Conservation (phyloP, 495 filamentous ascomycete species). For the Penicillium paradoxum region DNA sequence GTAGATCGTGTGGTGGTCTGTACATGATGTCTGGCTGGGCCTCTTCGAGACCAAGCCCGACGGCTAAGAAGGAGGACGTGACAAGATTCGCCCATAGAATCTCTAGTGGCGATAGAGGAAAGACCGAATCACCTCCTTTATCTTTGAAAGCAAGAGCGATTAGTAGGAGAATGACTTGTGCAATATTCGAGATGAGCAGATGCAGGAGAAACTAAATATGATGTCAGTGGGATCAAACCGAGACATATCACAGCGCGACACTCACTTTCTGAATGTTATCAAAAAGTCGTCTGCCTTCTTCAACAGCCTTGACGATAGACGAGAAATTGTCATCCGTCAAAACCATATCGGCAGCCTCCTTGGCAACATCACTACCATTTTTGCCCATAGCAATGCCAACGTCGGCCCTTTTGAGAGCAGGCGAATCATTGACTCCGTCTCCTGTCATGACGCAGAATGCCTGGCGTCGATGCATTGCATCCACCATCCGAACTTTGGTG, state of each 20-base stretch:
- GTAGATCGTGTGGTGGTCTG: constrained; percentile 63
- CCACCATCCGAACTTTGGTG: constrained; percentile 69
- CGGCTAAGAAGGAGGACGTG: constrained; percentile 69
- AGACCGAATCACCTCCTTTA: constrained; percentile 56
- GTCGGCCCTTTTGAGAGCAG: constrained; percentile 70
- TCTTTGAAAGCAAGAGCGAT: constrained; percentile 72
- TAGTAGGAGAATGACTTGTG: constrained; percentile 66
- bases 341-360: constrained; percentile 81
- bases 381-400: constrained; percentile 85
- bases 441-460: constrained; percentile 70
- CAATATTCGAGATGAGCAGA: constrained; percentile 66
- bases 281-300: constrained; percentile 69
- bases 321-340: constrained; percentile 87
- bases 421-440: constrained; percentile 84
- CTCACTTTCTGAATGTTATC: constrained; percentile 71
- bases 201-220: constrained; percentile 60
- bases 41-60: constrained; percentile 68
- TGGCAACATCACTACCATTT: constrained; percentile 83
- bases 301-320: constrained; percentile 66
- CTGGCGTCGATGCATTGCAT: constrained; percentile 59
- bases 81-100: constrained; percentile 78
- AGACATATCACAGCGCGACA: background rate
- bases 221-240: background rate
- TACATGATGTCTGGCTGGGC: constrained; percentile 64
- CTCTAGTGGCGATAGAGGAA: constrained; percentile 68